Evolutionary conservation across 139 green algal genomes (phyloP), one percentile per base, ranked within the genome.

Genomic region (Volvox africanus): DNA sequence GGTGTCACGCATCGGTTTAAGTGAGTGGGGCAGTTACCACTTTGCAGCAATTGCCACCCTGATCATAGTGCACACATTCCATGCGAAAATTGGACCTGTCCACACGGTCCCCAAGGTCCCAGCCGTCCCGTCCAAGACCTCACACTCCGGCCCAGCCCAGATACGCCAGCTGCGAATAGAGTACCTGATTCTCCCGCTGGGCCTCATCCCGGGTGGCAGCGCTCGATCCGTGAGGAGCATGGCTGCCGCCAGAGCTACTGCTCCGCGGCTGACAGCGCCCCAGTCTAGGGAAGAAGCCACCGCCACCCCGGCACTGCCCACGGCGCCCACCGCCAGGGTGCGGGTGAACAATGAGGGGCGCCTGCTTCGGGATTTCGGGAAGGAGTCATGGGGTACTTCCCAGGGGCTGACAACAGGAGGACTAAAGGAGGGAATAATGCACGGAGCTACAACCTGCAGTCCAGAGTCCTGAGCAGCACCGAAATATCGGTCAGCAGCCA

Each of bases 151-250:
- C 9, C 5, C 44, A 55, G 44, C 44, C 44, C 44, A 5, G 44
- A 55, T 55, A 55, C 5, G 44, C 44, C 44, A 55, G 44, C 44
- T 55, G 44, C 83, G 1, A n/a, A n/a, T n/a, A n/a, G n/a, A n/a
- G n/a, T 55, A 83, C 86, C 86, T 83, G 32, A 90, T 77, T 32
- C 62, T 35, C 18, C 28, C 50, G 86, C 73, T 90, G 44, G 86
- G 86, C 50, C 73, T 28, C 30, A 37, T 35, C 0, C 30, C 50
- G 16, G 44, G 3, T 18, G 86, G 86, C 73, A 90, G 71, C 50
- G 30, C 50, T 55, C 44, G 19, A 69, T 90, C 86, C 44, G 73
- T 61, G 2, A 90, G 12, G 30, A 90, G 86, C 86, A 90, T 67
- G 30, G 32, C 36, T 22, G 86, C 86, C 2, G 86, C 86, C 71